Evolutionary conservation across 257 asterid genomes (phyloP).

Genomic region (Solanum lycopersicoides): DNA sequence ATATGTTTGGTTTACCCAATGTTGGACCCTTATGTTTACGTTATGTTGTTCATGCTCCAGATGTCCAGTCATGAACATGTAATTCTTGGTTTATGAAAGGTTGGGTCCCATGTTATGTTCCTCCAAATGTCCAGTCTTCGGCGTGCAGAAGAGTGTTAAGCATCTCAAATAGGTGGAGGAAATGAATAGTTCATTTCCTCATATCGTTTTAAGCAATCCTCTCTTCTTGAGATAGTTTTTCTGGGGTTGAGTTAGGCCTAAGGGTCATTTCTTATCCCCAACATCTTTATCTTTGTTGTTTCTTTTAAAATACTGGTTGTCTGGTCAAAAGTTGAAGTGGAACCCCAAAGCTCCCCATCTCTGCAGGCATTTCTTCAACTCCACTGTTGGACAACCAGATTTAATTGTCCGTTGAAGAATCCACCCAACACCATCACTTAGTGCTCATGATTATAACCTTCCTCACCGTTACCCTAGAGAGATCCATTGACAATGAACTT

Average conservation of each 20-base stretch:
- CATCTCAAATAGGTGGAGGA: background rate
- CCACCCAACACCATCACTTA: background rate
- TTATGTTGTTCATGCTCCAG: background rate
- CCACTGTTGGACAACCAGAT: background rate
- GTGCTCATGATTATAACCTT: background rate
- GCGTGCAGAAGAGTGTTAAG: background rate
- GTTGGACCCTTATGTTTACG: background rate
- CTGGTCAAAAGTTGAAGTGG: background rate
- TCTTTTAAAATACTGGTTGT: background rate
- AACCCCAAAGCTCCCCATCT: background rate
- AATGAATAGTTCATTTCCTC: too few relatives aligned
- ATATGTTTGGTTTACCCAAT: background rate
- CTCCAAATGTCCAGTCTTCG: background rate
- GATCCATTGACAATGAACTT: background rate
- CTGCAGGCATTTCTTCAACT: background rate
- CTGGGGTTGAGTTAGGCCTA: background rate
- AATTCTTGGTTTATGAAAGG: background rate
- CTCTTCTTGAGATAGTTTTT: background rate
- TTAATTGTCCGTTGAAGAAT: background rate
- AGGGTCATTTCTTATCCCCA: background rate
- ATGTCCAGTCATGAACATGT: background rate
- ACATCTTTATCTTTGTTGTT: background rate
- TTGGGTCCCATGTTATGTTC: background rate
- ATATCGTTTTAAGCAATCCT: background rate
- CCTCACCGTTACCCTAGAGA: background rate